phyloP scores from a whole-genome alignment of 257 asterid species.

The Thymus mandschuricus region DNA sequence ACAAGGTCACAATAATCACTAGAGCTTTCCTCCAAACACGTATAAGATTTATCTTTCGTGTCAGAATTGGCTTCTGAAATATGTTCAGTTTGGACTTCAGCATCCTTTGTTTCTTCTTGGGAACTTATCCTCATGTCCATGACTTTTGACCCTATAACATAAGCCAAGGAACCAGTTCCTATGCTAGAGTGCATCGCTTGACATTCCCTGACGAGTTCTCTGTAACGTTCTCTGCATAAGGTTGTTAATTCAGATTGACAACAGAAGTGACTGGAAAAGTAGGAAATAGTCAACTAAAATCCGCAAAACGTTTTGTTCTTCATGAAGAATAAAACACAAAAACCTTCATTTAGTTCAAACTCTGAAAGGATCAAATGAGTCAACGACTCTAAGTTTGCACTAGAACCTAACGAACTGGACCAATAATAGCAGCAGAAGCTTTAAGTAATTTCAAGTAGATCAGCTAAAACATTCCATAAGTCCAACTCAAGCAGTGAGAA shows the following conservation, averaged over 20 bases:
- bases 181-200: conserved; percentile 94
- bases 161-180: conserved; percentile 98
- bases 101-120: conserved; percentile 66
- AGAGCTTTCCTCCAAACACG: conserved; percentile 51
- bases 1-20: conserved; percentile 74
- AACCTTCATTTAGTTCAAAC: not conserved
- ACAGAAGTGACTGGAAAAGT: not conserved
- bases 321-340: conserved; percentile 1
- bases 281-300: too few relatives aligned
- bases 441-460: conserved; percentile 12
- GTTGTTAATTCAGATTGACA: conserved; percentile 32
- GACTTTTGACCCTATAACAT: conserved; percentile 92
- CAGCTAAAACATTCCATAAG: conserved; percentile 22
- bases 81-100: conserved; percentile 49
- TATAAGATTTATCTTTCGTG: conserved; percentile 47
- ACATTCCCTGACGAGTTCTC: conserved; percentile 81
- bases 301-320: too few relatives aligned
- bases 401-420: not conserved
- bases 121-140: conserved; percentile 96
- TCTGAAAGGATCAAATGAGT: not conserved
- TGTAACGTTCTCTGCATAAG: conserved; percentile 76
- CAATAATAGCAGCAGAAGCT: not conserved
- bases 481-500: conserved; percentile 32
- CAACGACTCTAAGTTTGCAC: not conserved
- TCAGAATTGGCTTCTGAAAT: conserved; percentile 49